Base-by-base conservation (phyloP, 2,329 filamentous ascomycete genomes). In the Apiospora phragmitis region DNA sequence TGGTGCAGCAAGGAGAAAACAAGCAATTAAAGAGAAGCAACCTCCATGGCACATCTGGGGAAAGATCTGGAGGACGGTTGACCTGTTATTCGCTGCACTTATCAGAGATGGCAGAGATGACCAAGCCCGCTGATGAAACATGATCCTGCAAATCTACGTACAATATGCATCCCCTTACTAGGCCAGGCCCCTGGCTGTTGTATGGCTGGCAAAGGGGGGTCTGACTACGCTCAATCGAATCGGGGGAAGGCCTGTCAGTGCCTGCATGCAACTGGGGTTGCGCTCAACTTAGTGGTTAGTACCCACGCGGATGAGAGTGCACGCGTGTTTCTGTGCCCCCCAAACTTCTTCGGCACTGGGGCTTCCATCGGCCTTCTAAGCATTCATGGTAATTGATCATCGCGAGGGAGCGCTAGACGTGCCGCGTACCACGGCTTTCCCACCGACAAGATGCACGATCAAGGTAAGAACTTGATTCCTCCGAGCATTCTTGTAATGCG, bases 341-440 rank as follows among this genome's bases (percentile, higher is more conserved):
- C 55, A 32, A 62, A 38, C 55, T 38, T 62, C 55, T 38, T 62
- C 55, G 55, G 55, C 32, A 62, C 55, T 62, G 55, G 55, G 18
- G 32, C 29, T 62, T 62, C 55, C 18, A 35, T n/a, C 55, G 32
- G 55, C 29, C 55, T 62, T 38, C 32, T 62, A 21, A 11, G 55
- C 55, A 38, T 62, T 38, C 55, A n/a, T n/a, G n/a, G 55, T 38
- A 62, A 62, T 62, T n/a, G 55, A 62, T 62, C 55, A 62, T 62
- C 55, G 55, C 55, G 21, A 38, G 7, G 32, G 55, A 38, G 32
- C 55, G 32, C 55, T 62, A 62, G 8, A 32, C 18, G 32, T 5
- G 32, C 29, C 55, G 55, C 51, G 51, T 59, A 59, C 51, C 51
- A 59, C 51, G 51, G 51, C 49, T 59, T 32, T 59, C 18, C 51